Base-by-base conservation (phyloP, 768 basidiomycete genomes). In the Mycena crocata region DNA sequence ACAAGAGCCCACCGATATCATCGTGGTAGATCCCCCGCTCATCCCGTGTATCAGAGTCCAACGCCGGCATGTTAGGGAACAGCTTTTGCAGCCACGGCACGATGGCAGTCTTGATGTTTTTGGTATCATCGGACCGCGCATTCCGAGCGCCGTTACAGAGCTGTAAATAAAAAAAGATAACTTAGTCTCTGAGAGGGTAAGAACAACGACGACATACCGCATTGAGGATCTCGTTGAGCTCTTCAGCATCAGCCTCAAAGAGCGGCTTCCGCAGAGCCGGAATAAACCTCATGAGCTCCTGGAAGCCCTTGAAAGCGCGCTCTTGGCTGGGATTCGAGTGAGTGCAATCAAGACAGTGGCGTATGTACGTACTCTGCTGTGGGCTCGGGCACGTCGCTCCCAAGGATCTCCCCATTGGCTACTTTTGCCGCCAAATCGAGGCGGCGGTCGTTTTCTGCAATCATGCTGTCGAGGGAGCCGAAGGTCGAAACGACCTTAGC, bases 101-200 rank as follows among this genome's bases (percentile, higher is more conserved):
- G 23, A 59, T 59, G 14, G 34, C 57, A 10, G 26, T 19, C 57
- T 59, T 59, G 35, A 59, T 9, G 45, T 37, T 59, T 26, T 59
- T 59, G 24, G 57, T 39, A 28, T 59, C 46, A 28, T 59, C 57
- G 12, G 57, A 59, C 5, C 57, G 57, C 8, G 57, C 57, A 28
- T 59, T 59, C 6, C 57, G 48, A 6, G 57, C 57, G 0, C 57
- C 57, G 5, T 5, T 17, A 26, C 46, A 35, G 5, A 49, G 12
- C 57, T 59, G 42, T 19, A n/a, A 48, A n/a, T n/a, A n/a, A 35
- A 6, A 46, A n/a, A 9, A 23, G 30, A 39, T 39, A 7, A 26
- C 6, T 19, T 2, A 54, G 14, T n/a, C n/a, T n/a, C n/a, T 37
- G 26, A 31, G 2, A 15, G 3, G 14, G 44, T 45, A 24, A 17